Base-by-base conservation (phyloP, 441 rosid genomes). In the Gossypium lobatum region DNA sequence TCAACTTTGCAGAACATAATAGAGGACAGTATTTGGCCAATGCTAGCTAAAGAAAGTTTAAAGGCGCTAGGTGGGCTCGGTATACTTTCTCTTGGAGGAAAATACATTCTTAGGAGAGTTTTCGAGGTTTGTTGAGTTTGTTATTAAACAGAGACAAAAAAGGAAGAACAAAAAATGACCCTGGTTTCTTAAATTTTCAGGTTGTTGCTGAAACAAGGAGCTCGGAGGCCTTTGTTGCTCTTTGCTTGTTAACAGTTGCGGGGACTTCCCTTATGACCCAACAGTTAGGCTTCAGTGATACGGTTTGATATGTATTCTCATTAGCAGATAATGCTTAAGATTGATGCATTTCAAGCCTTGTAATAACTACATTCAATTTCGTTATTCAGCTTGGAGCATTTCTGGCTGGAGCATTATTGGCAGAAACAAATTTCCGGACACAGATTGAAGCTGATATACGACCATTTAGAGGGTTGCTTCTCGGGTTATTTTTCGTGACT, bases 361-460 rank as follows among this genome's bases (percentile, higher is more conserved):
- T 48, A 52, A 17, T 72, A 25, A 71, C 28, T 34, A 57, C 58
- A 54, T 50, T 76, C 50, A 52, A 50, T 53, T 79, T 66, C 50
- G 60, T 79, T 73, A 64, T 80, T 73, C 85, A 95, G 99, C 98
- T 95, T 75, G 99, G 98, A 85, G 98, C 98, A 61, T 95, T 95
- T 85, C 85, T 95, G 71, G 98, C 99, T 42, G 99, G 97, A 73
- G 99, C 98, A 73, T 72, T 95, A 64, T 72, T 93, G 77, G 99
- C 98, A 11, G 97, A 95, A 88, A 93, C 98, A 74, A 95, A 93
- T 86, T 93, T 93, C 73, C 76, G 96, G 69, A 95, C 97, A 72
- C 99, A 95, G 80, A 95, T 93, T 60, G 98, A 95, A 84, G 99
- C 97, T 70, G 97, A 95, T 84, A 95, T 95, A 76, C 87, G 97